Base-by-base conservation (phyloP, 202 grass and related monocot genomes). In the Elaeis oleifera region DNA sequence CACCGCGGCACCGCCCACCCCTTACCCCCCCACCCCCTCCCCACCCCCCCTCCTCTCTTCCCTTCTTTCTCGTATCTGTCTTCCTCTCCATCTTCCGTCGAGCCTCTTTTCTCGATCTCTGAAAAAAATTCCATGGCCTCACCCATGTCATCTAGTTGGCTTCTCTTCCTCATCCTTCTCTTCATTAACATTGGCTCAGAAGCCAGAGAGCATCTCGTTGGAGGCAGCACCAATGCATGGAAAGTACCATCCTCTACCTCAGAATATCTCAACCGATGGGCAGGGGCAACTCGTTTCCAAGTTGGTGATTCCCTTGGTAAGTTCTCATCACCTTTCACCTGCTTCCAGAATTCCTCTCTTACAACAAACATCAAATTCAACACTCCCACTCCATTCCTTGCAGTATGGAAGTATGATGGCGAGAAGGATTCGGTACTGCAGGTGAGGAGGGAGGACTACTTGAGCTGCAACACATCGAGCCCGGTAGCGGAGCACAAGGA, bases 301-400 rank as follows among this genome's bases (percentile, higher is more conserved):
- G 59, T 73, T 59, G 70, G 70, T 15, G 70, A 73, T 28, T 63
- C 26, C 28, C 70, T 73, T 13, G 27, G 70, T 73, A 63, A 60
- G 6, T 31, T 44, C 36, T 44, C 36, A 27, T 27, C 26, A 27
- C 26, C 26, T 27, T 27, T 27, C 26, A 27, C 26, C 26, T 27
- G 4, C 26, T 27, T 27, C 26, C 26, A 27, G 23, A 24, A 24
- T 27, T 24, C 23, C 32, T 36, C 7, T 36, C 32, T 11, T 44
- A 27, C 0, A 27, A 27, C 4, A 27, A 27, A 27, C 26, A 27
- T 27, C 26, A 27, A 27, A 27, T 27, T 27, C 4, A 27, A 5
- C 26, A 27, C 26, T 27, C 26, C 26, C 26, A 27, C 26, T 27
- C 4, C 26, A n/a, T 27, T 27, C 26, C 9, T 44, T 44, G 6